Base-by-base conservation (phyloP, 306 rosid genomes). In the Arachis hypogaea region DNA sequence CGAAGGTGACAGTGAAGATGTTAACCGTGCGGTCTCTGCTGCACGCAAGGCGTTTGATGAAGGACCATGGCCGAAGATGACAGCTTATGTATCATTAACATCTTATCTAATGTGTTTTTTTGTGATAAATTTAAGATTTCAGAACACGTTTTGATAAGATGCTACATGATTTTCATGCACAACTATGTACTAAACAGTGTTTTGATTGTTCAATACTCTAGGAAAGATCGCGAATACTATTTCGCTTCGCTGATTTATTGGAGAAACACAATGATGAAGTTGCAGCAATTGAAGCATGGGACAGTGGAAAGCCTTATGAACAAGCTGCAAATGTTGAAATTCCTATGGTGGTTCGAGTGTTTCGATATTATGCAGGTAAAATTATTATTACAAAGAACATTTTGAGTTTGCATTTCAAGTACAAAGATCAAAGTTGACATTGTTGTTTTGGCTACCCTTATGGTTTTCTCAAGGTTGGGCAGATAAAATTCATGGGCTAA, bases 11-110 rank as follows among this genome's bases (percentile, higher is more conserved):
- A n/a, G 52, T 18, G 89, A 80, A 84, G 95, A 91, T 74, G 63
- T 89, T 43, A 74, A 91, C 64, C 84, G 83, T 0, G 94, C 94
- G 29, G 97, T 88, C 52, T 69, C 78, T 11, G 89, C 92, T 36
- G 97, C 95, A 7, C 84, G 95, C 10, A 88, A 74, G 84, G 97
- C 97, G 14, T 91, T 91, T 76, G 95, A 89, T 68, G 88, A 87
- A 58, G 97, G 91, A 69, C 93, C 93, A 66, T 91, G 97, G 97
- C 95, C 97, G 29, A 91, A 36, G 85, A 87, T 91, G 97, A 81
- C 97, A 63, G 89, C 95, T 68, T 91, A 91, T 84, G 95, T 91
- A 78, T n/a, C 33, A 45, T 5, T 22, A 41, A 12, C 50, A 49
- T 57, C 7, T 45, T 36, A 50, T 55, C 59, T 11, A 6, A 64